Base-by-base conservation (phyloP, 305 asterid genomes). In the Fraxinus sp. region DNA sequence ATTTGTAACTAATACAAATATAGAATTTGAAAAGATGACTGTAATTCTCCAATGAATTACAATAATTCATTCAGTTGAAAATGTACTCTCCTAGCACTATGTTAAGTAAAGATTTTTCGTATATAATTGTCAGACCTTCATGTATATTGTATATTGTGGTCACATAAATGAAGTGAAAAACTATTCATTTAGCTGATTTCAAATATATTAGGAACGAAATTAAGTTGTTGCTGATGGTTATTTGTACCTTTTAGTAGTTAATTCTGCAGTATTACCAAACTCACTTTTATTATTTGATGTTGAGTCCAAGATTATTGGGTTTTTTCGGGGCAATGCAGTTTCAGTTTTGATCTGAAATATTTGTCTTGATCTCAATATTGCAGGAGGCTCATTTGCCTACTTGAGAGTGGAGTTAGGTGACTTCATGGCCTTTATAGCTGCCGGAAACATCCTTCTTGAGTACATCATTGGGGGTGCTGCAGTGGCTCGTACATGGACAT, bases 361-460 rank as follows among this genome's bases (percentile, higher is more conserved):
- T 52, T 16, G 24, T 52, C 22, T 52, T 52, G 2, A 52, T 16
- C 22, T 52, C 62, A 16, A 52, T 52, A 52, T 52, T 74, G 73
- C 75, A 85, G 90, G 95, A 9, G 95, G 95, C 18, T 90, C 94
- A 26, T 92, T 92, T 84, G 91, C 95, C 9, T 92, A 92, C 86
- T 59, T 92, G 71, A 82, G 94, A 57, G 94, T 92, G 68, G 95
- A 92, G 86, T 89, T 92, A 14, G 95, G 95, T 3, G 93, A 92
- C 59, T 90, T 92, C 80, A 77, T 90, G 77, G 95, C 95, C 81
- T 92, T 88, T 70, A 84, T 92, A 0, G 92, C 95, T n/a, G 95
- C 95, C 28, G 95, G 94, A 77, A 92, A 92, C 89, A 92, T 92
- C 81, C 90, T 92, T 4, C 92, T 92, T 4, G 95, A 91, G 80